Conservation (phyloP, 768 basidiomycete genomes). For the Leccinum obscurum region DNA sequence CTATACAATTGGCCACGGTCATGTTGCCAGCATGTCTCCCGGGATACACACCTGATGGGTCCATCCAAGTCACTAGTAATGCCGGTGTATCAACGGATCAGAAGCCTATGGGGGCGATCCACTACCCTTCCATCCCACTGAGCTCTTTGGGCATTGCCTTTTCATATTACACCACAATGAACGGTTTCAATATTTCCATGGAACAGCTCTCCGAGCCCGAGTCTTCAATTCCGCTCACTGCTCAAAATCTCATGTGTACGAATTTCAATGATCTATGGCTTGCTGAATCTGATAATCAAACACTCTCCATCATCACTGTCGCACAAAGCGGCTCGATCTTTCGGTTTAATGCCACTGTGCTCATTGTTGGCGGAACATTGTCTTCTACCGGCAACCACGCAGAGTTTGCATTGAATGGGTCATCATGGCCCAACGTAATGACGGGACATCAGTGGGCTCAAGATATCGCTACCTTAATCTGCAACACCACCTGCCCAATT, state of each 20-base stretch:
- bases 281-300: neutral
- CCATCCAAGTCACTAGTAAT: neutral
- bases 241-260: neutral
- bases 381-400: neutral
- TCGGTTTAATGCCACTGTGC: neutral
- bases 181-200: constrained; percentile 8
- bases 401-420: neutral
- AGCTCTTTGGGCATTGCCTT: neutral
- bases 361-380: neutral
- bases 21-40: neutral
- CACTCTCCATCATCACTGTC: neutral
- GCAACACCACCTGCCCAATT: neutral
- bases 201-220: neutral
- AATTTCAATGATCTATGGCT: neutral
- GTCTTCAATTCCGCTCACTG: neutral
- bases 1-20: neutral
- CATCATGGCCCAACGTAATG: neutral
- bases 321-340: neutral
- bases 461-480: constrained; percentile 4
- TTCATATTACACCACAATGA: neutral
- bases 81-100: too few relatives aligned
- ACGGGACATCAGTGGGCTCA: neutral
- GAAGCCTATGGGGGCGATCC: neutral
- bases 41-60: neutral
- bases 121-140: neutral